These are phyloP conservation scores for Ramichloridium luteum DNA, from an alignment of 2,329 filamentous ascomycete genomes.

Conservation along the genomic window DNA sequence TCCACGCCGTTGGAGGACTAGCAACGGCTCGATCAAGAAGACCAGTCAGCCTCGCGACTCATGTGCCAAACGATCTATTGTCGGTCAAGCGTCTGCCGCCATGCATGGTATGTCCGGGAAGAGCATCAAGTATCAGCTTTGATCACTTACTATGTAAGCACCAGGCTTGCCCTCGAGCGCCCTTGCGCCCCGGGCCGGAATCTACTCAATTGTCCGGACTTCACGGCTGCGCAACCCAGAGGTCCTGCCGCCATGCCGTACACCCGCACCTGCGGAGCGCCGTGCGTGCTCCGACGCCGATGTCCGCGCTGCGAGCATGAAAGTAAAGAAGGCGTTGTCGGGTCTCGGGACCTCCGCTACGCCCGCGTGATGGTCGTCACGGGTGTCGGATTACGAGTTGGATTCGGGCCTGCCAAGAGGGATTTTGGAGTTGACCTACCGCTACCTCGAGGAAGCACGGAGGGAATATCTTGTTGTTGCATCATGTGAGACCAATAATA, in stretches of 20 bases:
- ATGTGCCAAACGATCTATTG: no score
- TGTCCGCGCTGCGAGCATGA: not conserved
- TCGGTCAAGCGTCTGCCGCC: no score
- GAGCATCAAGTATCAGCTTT: no score
- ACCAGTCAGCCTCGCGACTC: no score
- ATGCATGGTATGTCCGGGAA: no score
- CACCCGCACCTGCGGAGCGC: not conserved
- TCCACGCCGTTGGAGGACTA: no score
- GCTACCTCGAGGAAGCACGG: no score
- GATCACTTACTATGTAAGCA: no score
- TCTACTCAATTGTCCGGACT: constrained; percentile 27
- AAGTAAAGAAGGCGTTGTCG: not conserved
- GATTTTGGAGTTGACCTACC: not conserved
- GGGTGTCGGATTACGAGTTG: not conserved
- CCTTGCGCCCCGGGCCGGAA: constrained; percentile 29
- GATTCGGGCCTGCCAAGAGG: not conserved
- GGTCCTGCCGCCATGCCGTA: constrained; percentile 7
- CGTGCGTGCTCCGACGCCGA: not conserved
- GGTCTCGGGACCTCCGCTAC: not conserved
- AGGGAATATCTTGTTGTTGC: not conserved
- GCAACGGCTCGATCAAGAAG: no score
- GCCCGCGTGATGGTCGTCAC: not conserved
- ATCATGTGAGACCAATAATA: not conserved
- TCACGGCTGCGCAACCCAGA: constrained; percentile 9
- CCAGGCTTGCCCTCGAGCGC: constrained; percentile 28